phyloP scores from a whole-genome alignment of 495 filamentous ascomycete genomes.

The Achaetomiella virescens region DNA sequence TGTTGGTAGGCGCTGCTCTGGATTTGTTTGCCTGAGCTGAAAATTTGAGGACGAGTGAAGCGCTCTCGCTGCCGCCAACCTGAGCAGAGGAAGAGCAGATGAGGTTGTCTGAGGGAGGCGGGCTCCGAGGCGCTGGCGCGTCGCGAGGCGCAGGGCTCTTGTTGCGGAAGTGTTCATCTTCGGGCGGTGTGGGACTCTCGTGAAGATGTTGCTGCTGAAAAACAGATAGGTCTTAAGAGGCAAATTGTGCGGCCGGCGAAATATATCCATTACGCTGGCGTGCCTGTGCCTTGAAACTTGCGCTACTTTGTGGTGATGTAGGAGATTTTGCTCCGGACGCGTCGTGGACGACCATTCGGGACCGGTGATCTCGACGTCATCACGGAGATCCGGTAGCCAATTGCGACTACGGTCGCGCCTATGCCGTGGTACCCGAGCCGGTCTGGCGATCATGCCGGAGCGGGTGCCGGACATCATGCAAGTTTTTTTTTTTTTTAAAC shows the following conservation, averaged over 20 bases:
- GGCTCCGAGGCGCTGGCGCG: neutral
- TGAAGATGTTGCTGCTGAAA: neutral
- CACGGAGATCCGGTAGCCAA: neutral
- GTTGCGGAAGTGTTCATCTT: conserved; percentile 7
- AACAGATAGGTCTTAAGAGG: neutral
- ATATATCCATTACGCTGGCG: too few species aligned
- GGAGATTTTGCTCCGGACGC: neutral
- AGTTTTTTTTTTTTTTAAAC: too few species aligned
- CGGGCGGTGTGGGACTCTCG: neutral
- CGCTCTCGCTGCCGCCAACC: neutral
- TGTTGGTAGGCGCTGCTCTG: neutral
- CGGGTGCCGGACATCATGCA: neutral
- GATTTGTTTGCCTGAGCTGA: neutral
- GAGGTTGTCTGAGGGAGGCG: neutral
- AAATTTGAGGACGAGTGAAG: neutral
- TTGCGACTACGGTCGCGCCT: neutral
- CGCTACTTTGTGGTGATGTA: neutral
- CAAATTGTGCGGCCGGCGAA: neutral
- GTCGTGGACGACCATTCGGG: neutral
- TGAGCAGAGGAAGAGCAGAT: neutral
- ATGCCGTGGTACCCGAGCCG: too few species aligned
- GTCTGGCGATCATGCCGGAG: neutral
- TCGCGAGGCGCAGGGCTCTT: neutral
- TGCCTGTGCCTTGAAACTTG: neutral
- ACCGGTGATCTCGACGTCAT: conserved; percentile 5